Conservation (phyloP, 345 rosid species). For the rapeseed (Brassica napus) region DNA sequence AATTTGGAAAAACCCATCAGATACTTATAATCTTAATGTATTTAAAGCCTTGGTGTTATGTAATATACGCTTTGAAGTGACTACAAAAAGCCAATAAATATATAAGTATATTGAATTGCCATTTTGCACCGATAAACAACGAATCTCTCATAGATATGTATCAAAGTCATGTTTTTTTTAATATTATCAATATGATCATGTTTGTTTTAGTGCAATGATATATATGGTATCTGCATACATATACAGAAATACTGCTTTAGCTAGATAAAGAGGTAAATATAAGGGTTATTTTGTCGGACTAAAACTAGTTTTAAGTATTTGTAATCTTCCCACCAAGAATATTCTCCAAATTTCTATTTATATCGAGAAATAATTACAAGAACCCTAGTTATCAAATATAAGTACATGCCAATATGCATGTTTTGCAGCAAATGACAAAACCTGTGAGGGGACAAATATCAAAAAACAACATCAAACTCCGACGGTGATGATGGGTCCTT, state of each 20-base stretch:
- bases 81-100: not conserved
- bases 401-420: constrained; percentile 39
- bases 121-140: not conserved
- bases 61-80: not conserved
- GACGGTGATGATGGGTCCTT: constrained; percentile 29
- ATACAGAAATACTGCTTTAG: constrained; percentile 29
- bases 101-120: not conserved
- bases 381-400: constrained; percentile 28
- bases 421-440: constrained; percentile 39
- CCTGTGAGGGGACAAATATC: not conserved
- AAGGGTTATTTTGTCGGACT: constrained; percentile 36
- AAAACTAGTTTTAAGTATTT: constrained; percentile 37
- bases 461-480: constrained; percentile 19
- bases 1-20: not conserved
- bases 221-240: constrained; percentile 24
- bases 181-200: not conserved
- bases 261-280: constrained; percentile 23
- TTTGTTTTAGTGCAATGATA: constrained; percentile 1
- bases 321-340: constrained; percentile 41
- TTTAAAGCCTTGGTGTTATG: constrained; percentile 1
- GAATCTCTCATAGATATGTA: not conserved
- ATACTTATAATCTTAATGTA: not conserved
- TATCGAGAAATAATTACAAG: constrained; percentile 34
- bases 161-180: not conserved
- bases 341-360: constrained; percentile 35